phyloP scores from a whole-genome alignment of 108 stramenopile species.

The Cylindrotheca fusiformis region DNA sequence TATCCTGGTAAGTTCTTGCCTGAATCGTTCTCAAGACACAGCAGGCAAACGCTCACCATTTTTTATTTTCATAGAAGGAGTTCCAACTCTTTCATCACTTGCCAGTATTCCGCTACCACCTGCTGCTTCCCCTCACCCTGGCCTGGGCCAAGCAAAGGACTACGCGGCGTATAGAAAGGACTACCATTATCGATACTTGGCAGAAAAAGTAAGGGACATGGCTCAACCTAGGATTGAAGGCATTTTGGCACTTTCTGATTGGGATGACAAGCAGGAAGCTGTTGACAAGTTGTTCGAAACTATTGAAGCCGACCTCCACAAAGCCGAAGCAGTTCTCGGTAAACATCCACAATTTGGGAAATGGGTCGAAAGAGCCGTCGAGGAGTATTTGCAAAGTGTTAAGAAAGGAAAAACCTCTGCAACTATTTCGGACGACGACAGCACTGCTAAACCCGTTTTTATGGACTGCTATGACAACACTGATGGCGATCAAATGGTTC shows the following conservation, averaged over 20 bases:
- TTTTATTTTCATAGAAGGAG: constrained; percentile 29
- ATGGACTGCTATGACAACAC: constrained; percentile 58
- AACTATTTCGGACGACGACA: constrained; percentile 25
- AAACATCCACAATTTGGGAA: constrained; percentile 56
- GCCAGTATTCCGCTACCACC: constrained; percentile 47
- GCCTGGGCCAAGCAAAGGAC: constrained; percentile 40
- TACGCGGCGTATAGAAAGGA: constrained; percentile 48
- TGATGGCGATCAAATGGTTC: constrained; percentile 50
- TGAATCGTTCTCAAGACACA: too few relatives aligned
- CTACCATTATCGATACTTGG: constrained; percentile 29
- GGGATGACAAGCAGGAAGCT: constrained; percentile 65
- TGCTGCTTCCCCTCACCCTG: constrained; percentile 40
- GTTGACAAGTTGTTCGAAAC: constrained; percentile 77
- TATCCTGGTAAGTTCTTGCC: constrained; percentile 39
- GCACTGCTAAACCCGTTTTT: constrained; percentile 49
- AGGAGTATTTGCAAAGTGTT: constrained; percentile 53
- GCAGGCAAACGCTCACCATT: not conserved
- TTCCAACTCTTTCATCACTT: constrained; percentile 59
- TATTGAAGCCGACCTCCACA: constrained; percentile 49
- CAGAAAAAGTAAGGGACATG: constrained; percentile 30
- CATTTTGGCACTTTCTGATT: constrained; percentile 34
- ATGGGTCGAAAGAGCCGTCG: constrained; percentile 64
- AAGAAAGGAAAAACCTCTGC: constrained; percentile 1
- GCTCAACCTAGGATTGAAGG: constrained; percentile 37
- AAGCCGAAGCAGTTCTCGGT: constrained; percentile 49